Evolutionary conservation across 176 grass and related monocot species (phyloP).

Genomic region (Aechmea fasciata): DNA sequence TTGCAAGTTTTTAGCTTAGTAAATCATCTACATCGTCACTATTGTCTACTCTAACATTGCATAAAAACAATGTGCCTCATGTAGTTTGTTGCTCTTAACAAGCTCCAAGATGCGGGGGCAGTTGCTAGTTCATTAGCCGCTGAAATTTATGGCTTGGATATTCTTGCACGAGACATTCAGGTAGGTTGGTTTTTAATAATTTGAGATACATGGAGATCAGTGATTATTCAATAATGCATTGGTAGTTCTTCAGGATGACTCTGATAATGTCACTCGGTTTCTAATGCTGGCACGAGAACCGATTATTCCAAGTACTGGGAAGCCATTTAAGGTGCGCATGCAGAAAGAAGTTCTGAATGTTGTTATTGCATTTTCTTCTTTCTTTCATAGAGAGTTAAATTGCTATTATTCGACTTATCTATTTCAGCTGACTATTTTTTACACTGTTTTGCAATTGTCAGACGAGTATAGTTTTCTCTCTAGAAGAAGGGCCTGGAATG

Average conservation of each 20-base stretch:
- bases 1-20: too few species aligned
- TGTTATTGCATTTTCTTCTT: conserved; percentile 12
- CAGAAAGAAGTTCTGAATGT: neutral
- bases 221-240: conserved; percentile 3
- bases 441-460: conserved; percentile 12
- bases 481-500: conserved; percentile 83
- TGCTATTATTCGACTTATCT: neutral
- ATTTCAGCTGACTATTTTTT: neutral
- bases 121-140: conserved; percentile 77
- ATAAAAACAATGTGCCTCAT: neutral
- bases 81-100: conserved; percentile 55
- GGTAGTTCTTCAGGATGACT: conserved; percentile 39
- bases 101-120: conserved; percentile 52
- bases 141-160: conserved; percentile 69
- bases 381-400: neutral
- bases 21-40: too few species aligned
- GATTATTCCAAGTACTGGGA: conserved; percentile 58
- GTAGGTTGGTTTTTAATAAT: conserved; percentile 27
- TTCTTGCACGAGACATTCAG: conserved; percentile 84
- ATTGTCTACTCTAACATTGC: neutral
- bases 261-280: conserved; percentile 70
- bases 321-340: conserved; percentile 68
- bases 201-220: neutral
- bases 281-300: conserved; percentile 82
- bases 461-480: conserved; percentile 91